Conservation (phyloP, 169 alveolate genomes). For the Cytauxzoon felis region DNA sequence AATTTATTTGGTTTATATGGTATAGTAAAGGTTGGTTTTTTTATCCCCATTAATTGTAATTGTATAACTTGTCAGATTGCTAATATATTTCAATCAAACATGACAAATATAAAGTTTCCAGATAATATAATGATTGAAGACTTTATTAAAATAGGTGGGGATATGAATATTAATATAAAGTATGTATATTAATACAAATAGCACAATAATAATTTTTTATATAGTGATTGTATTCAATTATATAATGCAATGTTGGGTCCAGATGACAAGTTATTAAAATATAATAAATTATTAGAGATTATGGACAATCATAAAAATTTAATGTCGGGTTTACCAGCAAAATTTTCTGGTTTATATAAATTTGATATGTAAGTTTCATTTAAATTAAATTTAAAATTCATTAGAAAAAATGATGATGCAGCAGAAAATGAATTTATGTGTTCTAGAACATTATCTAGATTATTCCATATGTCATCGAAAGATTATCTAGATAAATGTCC, state of each 20-base stretch:
- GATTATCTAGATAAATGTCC: slow-evolving; percentile 20
- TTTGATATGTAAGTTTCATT: slow-evolving; percentile 17
- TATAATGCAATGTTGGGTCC: slow-evolving; percentile 39
- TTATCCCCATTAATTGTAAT: background rate
- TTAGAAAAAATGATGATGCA: slow-evolving; percentile 21
- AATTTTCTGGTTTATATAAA: slow-evolving; percentile 10
- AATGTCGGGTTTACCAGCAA: slow-evolving; percentile 9
- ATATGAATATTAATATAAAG: too few relatives aligned
- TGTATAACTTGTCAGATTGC: slow-evolving; percentile 5
- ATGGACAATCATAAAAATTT: slow-evolving; percentile 22
- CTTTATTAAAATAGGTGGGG: background rate
- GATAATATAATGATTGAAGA: background rate
- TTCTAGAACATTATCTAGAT: slow-evolving; percentile 45
- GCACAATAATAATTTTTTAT: background rate
- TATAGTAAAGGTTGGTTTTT: slow-evolving; percentile 28
- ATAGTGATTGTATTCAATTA: slow-evolving; percentile 3
- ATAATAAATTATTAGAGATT: slow-evolving; percentile 18
- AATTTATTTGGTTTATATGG: slow-evolving; percentile 49
- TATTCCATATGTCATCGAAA: slow-evolving; percentile 60
- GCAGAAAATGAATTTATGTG: slow-evolving; percentile 47
- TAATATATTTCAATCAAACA: background rate
- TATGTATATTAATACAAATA: background rate
- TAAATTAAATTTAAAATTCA: background rate
- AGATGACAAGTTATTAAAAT: background rate
- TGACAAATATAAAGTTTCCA: background rate